Conservation (phyloP, 805 yeast species). For the Grigorovia humatica region DNA sequence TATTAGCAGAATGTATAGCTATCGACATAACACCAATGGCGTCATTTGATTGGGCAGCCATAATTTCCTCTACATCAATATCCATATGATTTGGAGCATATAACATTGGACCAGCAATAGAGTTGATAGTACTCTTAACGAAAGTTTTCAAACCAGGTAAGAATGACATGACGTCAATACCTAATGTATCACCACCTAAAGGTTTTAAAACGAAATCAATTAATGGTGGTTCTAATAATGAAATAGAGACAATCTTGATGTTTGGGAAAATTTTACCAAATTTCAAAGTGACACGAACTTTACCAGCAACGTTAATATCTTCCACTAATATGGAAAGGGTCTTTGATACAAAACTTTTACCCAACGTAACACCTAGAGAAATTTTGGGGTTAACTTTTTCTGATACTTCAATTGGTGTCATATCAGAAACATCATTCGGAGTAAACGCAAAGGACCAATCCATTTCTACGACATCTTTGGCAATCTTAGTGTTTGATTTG, state of each 20-base stretch:
- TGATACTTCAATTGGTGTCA: slow-evolving; percentile 66
- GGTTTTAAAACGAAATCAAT: slow-evolving; percentile 77
- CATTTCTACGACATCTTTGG: slow-evolving; percentile 62
- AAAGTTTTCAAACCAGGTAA: slow-evolving; percentile 70
- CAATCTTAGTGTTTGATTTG: slow-evolving; percentile 62
- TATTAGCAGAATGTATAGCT: slow-evolving; percentile 44
- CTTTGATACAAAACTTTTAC: slow-evolving; percentile 71
- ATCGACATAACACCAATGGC: slow-evolving; percentile 63
- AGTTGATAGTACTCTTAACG: slow-evolving; percentile 59
- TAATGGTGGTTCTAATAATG: slow-evolving; percentile 66
- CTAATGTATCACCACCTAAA: slow-evolving; percentile 82
- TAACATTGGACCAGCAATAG: slow-evolving; percentile 64
- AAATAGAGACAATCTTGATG: slow-evolving; percentile 58
- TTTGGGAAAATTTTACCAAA: slow-evolving; percentile 67
- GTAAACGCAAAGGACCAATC: slow-evolving; percentile 76
- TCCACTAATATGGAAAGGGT: slow-evolving; percentile 70
- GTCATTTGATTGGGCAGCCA: slow-evolving; percentile 54
- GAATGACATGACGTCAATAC: slow-evolving; percentile 73
- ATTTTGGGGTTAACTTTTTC: slow-evolving; percentile 71
- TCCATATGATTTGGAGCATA: slow-evolving; percentile 78
- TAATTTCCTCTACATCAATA: slow-evolving; percentile 60
- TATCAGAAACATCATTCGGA: slow-evolving; percentile 73
- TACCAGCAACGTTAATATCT: slow-evolving; percentile 67
- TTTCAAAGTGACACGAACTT: slow-evolving; percentile 52
- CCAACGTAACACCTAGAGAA: slow-evolving; percentile 69